phyloP scores from a whole-genome alignment of 73 alveolate species.

The Tetrahymena malaccensis region DNA sequence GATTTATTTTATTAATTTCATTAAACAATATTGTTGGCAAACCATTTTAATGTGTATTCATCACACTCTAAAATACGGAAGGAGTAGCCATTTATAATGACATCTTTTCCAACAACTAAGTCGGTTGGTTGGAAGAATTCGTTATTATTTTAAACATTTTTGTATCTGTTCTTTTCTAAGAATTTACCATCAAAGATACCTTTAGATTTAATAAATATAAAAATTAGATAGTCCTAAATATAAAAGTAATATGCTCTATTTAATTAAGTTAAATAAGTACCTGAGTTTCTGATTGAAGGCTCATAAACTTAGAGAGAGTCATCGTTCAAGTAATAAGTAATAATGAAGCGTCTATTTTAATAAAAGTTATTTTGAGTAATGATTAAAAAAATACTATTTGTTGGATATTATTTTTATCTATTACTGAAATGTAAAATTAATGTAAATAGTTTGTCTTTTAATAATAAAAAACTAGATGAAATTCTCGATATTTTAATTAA shows the following conservation, averaged over 20 bases:
- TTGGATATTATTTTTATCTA: too few species aligned
- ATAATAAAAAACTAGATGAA: too few species aligned
- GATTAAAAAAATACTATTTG: too few species aligned
- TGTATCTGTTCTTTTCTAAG: constrained; percentile 83
- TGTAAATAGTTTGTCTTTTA: too few species aligned
- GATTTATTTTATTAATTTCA: background rate
- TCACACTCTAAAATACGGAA: constrained; percentile 71
- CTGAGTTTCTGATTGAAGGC: constrained; percentile 84
- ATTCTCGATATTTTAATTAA: too few species aligned
- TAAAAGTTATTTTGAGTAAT: background rate
- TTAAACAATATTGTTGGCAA: constrained; percentile 7
- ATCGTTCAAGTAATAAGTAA: constrained; percentile 78
- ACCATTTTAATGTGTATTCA: constrained; percentile 72
- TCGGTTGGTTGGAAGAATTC: constrained; percentile 62
- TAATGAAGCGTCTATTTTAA: constrained; percentile 64
- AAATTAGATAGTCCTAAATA: background rate
- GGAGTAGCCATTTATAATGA: constrained; percentile 64
- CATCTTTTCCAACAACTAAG: constrained; percentile 71
- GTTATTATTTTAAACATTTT: constrained; percentile 58
- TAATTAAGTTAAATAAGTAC: background rate
- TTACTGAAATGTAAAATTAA: too few species aligned
- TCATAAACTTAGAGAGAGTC: constrained; percentile 85
- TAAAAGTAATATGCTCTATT: background rate
- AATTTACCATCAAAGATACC: constrained; percentile 88
- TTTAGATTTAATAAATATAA: background rate